These are phyloP conservation scores for Pterocarpus macrocarpus DNA, from an alignment of 306 rosid species.

Conservation along the genomic window DNA sequence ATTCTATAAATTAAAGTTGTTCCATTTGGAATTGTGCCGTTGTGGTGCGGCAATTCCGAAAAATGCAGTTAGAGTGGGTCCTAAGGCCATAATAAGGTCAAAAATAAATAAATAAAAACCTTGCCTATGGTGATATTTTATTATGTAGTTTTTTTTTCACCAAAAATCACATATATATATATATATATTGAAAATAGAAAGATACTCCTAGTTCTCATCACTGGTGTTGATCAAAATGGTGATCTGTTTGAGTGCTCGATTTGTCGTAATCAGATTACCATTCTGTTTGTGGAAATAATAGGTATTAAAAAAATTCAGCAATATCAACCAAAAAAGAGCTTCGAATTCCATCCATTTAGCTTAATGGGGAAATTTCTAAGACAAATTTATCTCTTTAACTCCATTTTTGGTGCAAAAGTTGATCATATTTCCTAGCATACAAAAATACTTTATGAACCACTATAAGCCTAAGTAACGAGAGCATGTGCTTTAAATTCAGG, in stretches of 20 bases:
- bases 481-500: neutral
- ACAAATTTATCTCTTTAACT: neutral
- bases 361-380: neutral
- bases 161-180: neutral
- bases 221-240: constrained; percentile 1
- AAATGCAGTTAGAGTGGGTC: constrained; percentile 41
- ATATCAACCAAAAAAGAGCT: neutral
- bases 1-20: constrained; percentile 42
- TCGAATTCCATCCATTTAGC: neutral
- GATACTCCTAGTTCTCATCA: constrained; percentile 12
- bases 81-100: constrained; percentile 15
- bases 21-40: constrained; percentile 34
- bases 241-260: constrained; percentile 1
- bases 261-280: neutral
- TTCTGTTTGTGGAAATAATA: neutral
- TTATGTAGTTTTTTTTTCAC: neutral
- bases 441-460: neutral
- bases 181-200: constrained; percentile 25
- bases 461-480: neutral
- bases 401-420: neutral
- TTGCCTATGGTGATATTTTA: constrained; percentile 12
- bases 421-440: neutral
- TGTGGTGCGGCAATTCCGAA: constrained; percentile 47
- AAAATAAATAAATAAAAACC: neutral
- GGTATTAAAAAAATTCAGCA: neutral